Evolutionary conservation across 306 rosid genomes (phyloP).

Genomic region (Psophocarpus tetragonolobus): DNA sequence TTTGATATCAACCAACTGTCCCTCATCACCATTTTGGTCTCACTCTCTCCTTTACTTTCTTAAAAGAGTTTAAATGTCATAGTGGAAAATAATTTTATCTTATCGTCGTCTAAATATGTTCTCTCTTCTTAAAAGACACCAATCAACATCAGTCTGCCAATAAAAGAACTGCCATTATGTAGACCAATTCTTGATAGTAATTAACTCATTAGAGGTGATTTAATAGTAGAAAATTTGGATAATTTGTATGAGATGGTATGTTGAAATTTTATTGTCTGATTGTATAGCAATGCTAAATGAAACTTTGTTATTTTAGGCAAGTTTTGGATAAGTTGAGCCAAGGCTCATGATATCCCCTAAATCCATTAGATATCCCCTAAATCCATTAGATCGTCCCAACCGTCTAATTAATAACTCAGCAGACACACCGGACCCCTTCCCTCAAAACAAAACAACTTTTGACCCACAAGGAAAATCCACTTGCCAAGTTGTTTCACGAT

Average conservation of each 20-base stretch:
- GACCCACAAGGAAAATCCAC: background rate
- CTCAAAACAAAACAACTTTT: background rate
- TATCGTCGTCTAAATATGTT: too few species aligned
- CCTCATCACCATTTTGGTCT: too few species aligned
- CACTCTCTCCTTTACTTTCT: too few species aligned
- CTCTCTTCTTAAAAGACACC: too few species aligned
- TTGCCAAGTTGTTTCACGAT: background rate
- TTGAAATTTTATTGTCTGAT: background rate
- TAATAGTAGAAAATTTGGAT: background rate
- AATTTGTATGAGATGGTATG: background rate
- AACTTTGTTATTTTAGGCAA: background rate
- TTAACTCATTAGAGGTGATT: background rate
- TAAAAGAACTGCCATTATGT: too few species aligned
- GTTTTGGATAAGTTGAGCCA: background rate
- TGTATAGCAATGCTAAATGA: background rate
- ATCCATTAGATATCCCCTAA: background rate
- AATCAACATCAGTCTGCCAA: too few species aligned
- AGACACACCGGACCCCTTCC: background rate
- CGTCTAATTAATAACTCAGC: slow-evolving; percentile 1
- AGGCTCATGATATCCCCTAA: background rate
- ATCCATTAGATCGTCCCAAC: background rate
- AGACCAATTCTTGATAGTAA: background rate
- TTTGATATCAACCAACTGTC: too few species aligned
- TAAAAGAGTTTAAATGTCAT: too few species aligned
- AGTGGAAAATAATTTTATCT: too few species aligned